Evolutionary conservation across 352 stramenopile genomes (phyloP), one percentile per base, ranked within the genome.

Genomic region (Phytophthora tentaculata): DNA sequence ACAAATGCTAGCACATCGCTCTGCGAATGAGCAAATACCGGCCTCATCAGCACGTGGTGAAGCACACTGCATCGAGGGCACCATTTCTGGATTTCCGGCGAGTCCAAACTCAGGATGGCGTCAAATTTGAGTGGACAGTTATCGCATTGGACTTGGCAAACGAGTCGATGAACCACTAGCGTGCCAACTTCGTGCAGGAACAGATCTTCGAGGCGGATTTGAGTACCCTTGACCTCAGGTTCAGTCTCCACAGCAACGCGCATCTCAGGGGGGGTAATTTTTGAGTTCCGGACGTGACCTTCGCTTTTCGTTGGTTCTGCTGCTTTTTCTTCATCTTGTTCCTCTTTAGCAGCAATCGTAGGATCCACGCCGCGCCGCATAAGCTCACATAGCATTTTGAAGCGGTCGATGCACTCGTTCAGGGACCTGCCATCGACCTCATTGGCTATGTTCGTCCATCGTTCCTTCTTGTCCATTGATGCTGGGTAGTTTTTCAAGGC

Each of bases 351-450:
- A 23, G 35, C 17, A 19, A 26, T 56, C 16, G 43, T 61, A 12
- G 39, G 64, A 53, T 77, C 68, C 35, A 80, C 64, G 17, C 68
- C 68, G 20, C 56, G 74, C 22, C 79, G 77, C 0, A 94, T 66
- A 28, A 91, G 51, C 20, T 79, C 62, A 39, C 78, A 84, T 2
- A 96, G 59, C 39, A 80, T 56, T 66, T 94, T 89, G 61, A 88
- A 96, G 3, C 88, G 84, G 39, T 93, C 86, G 48, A 96, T 92
- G 49, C 88, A 96, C 32, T 96, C 84, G 59, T 90, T 93, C 29
- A 96, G 54, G 8, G 81, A 85, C 28, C 86, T 89, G 23, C 71
- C 82, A 0, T 88, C 69, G 7, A 96, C 83, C 28, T 87, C 84
- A 8, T 69, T 76, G 5, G 86, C 80, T 55, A 96, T 94, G 24